Evolutionary conservation across 2,329 filamentous ascomycete species (phyloP), one percentile per base, ranked within the genome.

Genomic region (Fusarium sp.): DNA sequence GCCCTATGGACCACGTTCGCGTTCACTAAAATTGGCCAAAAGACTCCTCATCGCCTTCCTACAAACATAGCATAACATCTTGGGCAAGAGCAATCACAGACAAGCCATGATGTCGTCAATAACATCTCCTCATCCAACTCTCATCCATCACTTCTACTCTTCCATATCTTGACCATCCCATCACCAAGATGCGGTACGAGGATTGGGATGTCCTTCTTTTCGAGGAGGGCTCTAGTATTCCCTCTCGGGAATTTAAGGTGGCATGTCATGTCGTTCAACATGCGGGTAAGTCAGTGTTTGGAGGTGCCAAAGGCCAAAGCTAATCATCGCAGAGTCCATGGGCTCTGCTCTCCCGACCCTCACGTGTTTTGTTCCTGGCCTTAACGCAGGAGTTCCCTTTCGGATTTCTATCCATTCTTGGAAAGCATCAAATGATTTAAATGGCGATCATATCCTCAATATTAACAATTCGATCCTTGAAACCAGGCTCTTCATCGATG

Each of bases 201-300:
- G 90, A 94, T 77, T 97, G 94, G 94, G 94, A 97, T 77, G 88
- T 96, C 61, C 88, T 97, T 46, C 85, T 97, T 68, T 97, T 97
- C 79, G 91, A 93, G 0, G 81, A 81, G 68, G 86, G 88, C 68
- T 90, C 86, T 75, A 91, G 90, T 75, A 79, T 92, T 17, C 94
- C 94, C 2, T 81, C 95, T 61, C 93, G 93, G 80, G 94, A 97
- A 81, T 97, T 96, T 86, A 91, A 90, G 78, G 93, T 93, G 12
- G 86, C 89, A 68, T 97, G 93, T 79, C 92, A 92, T 79, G 89
- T 92, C 36, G 87, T 91, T n/a, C 83, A 85, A 10, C 86, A 89
- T 76, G 63, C 79, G 53, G 84, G 85, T 85, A 73, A 68, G 81
- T 69, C 2, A 15, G 25, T n/a, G 7, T 20, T 35, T 31, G 9